phyloP scores from a whole-genome alignment of 2,329 filamentous ascomycete genomes.

The Aspergillaceae sp. region DNA sequence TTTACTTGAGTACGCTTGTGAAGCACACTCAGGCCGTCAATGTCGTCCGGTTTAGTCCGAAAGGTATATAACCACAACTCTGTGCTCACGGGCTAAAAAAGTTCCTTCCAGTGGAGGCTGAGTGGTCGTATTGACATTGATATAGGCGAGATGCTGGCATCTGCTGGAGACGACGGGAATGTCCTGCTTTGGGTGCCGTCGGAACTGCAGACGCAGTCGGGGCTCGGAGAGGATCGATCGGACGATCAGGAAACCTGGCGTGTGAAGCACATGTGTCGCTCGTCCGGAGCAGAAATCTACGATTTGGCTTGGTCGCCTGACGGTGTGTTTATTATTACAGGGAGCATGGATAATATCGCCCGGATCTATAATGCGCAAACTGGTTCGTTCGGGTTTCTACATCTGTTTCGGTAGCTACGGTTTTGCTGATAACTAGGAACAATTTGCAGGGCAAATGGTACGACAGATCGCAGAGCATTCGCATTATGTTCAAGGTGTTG shows the following conservation, averaged over 20 bases:
- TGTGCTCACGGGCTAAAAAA: too few relatives aligned
- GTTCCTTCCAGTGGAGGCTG: too few relatives aligned
- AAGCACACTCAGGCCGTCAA: conserved; percentile 98
- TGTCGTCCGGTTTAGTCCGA: conserved; percentile 90
- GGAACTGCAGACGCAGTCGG: conserved; percentile 57
- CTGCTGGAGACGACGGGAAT: conserved; percentile 94
- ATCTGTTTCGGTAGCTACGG: not conserved
- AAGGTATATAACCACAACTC: conserved; percentile 50
- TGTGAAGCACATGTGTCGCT: conserved; percentile 95
- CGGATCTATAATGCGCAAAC: conserved; percentile 92
- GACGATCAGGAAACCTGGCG: conserved; percentile 97
- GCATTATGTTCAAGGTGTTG: conserved; percentile 95
- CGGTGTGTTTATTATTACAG: conserved; percentile 89
- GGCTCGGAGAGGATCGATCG: conserved; percentile 72
- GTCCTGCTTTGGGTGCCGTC: conserved; percentile 92
- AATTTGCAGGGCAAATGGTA: conserved; percentile 52
- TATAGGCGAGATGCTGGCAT: conserved; percentile 82
- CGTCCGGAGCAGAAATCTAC: conserved; percentile 91
- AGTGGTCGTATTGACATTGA: conserved; percentile 12
- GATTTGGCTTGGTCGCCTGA: conserved; percentile 99
- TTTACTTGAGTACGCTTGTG: conserved; percentile 80
- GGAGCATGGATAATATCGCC: conserved; percentile 98
- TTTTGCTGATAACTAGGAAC: conserved; percentile 15
- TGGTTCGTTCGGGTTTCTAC: conserved; percentile 46
- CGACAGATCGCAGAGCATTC: conserved; percentile 95